These are phyloP conservation scores for Phialophora chinensis DNA, from an alignment of 2,329 filamentous ascomycete genomes.

Conservation along the genomic window DNA sequence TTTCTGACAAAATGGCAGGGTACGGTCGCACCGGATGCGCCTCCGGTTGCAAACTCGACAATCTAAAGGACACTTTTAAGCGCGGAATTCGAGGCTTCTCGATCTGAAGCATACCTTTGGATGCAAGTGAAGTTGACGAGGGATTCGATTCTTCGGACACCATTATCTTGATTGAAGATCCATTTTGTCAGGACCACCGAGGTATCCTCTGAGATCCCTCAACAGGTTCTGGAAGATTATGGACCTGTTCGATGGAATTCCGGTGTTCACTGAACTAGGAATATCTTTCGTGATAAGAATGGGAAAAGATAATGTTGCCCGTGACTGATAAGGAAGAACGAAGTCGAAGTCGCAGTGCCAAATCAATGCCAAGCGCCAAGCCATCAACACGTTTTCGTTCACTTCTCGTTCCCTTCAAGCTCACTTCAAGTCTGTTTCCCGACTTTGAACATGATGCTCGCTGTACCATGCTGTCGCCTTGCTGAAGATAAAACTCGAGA, in stretches of 20 bases:
- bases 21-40: background rate
- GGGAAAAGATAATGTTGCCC: background rate
- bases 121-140: background rate
- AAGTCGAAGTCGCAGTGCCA: background rate
- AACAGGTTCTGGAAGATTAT: background rate
- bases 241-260: background rate
- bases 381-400: background rate
- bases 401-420: background rate
- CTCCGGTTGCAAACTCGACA: background rate
- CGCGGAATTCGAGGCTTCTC: background rate
- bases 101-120: background rate
- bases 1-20: constrained; percentile 1
- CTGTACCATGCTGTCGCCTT: background rate
- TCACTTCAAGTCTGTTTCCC: background rate
- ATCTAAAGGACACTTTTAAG: background rate
- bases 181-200: background rate
- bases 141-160: background rate
- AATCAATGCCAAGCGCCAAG: constrained; percentile 1
- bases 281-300: background rate
- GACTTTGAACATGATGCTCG: background rate
- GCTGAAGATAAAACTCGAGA: background rate
- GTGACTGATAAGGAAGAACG: background rate
- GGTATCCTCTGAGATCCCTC: background rate
- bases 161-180: background rate
- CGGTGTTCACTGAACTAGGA: background rate